Base-by-base conservation (phyloP, 2,329 filamentous ascomycete genomes). In the Blastomyces parvus region DNA sequence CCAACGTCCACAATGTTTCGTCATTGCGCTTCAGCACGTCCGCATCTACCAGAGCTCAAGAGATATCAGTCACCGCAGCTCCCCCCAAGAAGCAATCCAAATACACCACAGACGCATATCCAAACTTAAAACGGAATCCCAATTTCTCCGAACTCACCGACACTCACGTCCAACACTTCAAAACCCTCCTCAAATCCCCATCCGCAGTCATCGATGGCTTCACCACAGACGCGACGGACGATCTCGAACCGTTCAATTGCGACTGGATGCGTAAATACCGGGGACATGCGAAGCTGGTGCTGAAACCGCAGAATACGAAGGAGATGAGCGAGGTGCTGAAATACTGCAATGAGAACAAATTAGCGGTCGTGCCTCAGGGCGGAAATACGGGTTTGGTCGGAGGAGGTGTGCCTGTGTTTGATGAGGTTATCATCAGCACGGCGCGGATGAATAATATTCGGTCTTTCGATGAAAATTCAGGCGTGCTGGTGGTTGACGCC, bases 221-320 rank as follows among this genome's bases (percentile, higher is more conserved):
- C 62, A 90, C 86, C 3, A 77, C 85, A 68, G 86, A 92, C 75
- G 86, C 86, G 17, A 79, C 82, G 2, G 89, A 90, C 70, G 94
- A 97, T 73, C 83, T 97, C 67, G 90, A 94, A 74, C 84, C 89
- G 8, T 99, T 91, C 83, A 99, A 99, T 77, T 86, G 87, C 73
- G 94, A 99, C 79, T 99, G 95, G 94, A 97, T 99, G 92, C 88
- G 90, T 77, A 99, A 99, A 79, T 99, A 96, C 80, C 87, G 90
- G 65, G 95, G 94, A 38, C 91, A 97, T 77, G 86, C 90, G 65
- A 86, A 87, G 72, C 80, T 99, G 33, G 91, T 97, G 4, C 79
- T 99, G 66, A 95, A 91, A 78, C 94, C 94, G 13, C 84, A 83
- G 60, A 88, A 85, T 19, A 93, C 90, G 0, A 87, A 93, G 70